Percentiles rank a stretch among this genome's conserved stretches.
phyloP scores from a whole-genome alignment of 73 alveolate genomes.

The Tetrahymena thermophila region DNA sequence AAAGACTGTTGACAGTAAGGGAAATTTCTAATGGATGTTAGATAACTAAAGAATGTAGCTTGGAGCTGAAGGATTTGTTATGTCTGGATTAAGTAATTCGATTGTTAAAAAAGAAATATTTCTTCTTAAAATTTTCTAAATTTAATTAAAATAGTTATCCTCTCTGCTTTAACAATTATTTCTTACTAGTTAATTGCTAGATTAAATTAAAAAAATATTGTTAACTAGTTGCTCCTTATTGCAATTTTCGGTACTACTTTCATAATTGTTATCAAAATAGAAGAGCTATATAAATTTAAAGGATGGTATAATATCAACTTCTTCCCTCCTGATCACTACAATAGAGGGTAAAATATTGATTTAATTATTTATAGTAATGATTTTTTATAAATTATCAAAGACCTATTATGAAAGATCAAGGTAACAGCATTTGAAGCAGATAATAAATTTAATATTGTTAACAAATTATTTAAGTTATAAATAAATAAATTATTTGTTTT shows the following conservation, averaged over 20 bases:
- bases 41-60: conserved; percentile 11
- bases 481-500: not conserved
- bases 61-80: conserved; percentile 36
- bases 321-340: conserved; percentile 39
- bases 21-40: not conserved
- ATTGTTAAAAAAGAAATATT: too few relatives aligned
- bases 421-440: conserved; percentile 19
- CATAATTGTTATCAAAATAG: not conserved
- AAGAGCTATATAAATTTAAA: conserved; percentile 18
- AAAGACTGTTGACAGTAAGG: conserved; percentile 4
- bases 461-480: not conserved
- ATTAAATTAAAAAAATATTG: not conserved
- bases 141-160: not conserved
- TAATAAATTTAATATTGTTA: not conserved
- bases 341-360: not conserved
- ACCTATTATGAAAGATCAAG: conserved; percentile 40
- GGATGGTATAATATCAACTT: conserved; percentile 13
- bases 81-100: conserved; percentile 21
- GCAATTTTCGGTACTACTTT: not conserved
- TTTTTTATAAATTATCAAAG: not conserved
- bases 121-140: not conserved
- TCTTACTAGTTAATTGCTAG: not conserved
- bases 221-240: not conserved
- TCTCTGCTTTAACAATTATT: not conserved
- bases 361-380: not conserved